Evolutionary conservation across 768 basidiomycete genomes (phyloP).

Genomic region (Panus rudis): DNA sequence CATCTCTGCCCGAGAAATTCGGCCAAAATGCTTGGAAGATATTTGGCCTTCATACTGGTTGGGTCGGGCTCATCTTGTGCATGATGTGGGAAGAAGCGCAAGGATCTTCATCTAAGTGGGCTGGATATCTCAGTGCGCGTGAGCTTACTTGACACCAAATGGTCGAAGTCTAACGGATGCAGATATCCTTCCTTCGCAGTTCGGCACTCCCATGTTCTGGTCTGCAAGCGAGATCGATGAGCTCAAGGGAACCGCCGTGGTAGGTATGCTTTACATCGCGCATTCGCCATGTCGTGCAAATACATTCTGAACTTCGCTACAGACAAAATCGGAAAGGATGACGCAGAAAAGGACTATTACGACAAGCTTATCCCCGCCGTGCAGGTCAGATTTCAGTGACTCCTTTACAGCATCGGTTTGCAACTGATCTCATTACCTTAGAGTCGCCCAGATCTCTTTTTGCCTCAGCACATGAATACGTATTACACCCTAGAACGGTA

Average conservation of each 20-base stretch:
- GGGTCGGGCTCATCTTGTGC: constrained; percentile 84
- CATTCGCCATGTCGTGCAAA: neutral
- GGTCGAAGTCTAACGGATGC: neutral
- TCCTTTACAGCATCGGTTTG: neutral
- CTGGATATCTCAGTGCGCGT: constrained; percentile 59
- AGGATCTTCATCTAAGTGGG: constrained; percentile 59
- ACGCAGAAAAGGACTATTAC: constrained; percentile 69
- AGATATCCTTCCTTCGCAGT: constrained; percentile 64
- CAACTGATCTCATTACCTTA: constrained; percentile 21
- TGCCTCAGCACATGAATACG: constrained; percentile 31
- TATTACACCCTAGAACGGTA: constrained; percentile 68
- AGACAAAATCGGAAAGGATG: constrained; percentile 84
- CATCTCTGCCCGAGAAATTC: constrained; percentile 51
- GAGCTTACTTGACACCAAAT: neutral
- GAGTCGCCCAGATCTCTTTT: constrained; percentile 72
- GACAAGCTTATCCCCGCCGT: constrained; percentile 66
- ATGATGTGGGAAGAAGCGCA: constrained; percentile 92
- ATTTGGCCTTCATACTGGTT: constrained; percentile 57
- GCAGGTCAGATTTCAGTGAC: constrained; percentile 38
- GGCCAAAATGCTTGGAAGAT: constrained; percentile 59
- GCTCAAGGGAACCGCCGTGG: constrained; percentile 78
- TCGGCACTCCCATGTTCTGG: constrained; percentile 98
- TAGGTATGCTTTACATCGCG: constrained; percentile 47
- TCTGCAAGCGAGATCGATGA: constrained; percentile 59
- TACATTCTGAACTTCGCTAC: constrained; percentile 5